Evolutionary conservation across 1,284 basidiomycete genomes (phyloP), one percentile per base, ranked within the genome.

Genomic region (Melampsora americana): DNA sequence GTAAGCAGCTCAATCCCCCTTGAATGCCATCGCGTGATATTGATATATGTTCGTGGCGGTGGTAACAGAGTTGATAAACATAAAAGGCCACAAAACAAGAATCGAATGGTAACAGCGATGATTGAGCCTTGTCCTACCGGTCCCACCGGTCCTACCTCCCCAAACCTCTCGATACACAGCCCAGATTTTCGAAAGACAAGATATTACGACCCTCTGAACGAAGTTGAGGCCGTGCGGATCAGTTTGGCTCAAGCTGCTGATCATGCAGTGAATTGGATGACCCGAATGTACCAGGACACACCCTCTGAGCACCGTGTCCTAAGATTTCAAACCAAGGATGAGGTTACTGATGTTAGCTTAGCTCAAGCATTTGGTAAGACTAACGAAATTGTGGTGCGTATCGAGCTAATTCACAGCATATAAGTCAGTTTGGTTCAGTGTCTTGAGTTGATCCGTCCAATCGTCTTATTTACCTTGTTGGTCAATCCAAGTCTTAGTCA

Each of bases 221-320:
- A 46, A 12, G 50, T 16, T 46, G 48, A 56, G 30, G 35, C 67
- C 20, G 53, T 69, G 42, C 67, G 26, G 35, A n/a, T 69, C 67
- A 69, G 67, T 35, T 56, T 69, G 53, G 42, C 39, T 56, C 50
- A 69, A 53, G 67, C 67, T 30, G 67, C 67, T 11, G 67, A 69
- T 39, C 67, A 69, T 42, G 48, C 67, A 35, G 59, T 69, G 28
- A 69, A 69, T 30, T 69, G 67, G 67, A 69, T 69, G 67, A 20
- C 67, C 12, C 67, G 67, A 28, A 39, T 69, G 28, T 56, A 56
- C 28, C 26, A 39, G 32, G 32, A 69, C 30, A 69, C 30, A 32
- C 67, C 46, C 6, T 35, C 44, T 23, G 67, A 69, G 5, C 44
- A 23, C 11, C 39, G 28, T 59, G 59, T 69, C 28, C 67, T 69